Conservation (phyloP, 805 yeast species). For the Candida ortonii region DNA sequence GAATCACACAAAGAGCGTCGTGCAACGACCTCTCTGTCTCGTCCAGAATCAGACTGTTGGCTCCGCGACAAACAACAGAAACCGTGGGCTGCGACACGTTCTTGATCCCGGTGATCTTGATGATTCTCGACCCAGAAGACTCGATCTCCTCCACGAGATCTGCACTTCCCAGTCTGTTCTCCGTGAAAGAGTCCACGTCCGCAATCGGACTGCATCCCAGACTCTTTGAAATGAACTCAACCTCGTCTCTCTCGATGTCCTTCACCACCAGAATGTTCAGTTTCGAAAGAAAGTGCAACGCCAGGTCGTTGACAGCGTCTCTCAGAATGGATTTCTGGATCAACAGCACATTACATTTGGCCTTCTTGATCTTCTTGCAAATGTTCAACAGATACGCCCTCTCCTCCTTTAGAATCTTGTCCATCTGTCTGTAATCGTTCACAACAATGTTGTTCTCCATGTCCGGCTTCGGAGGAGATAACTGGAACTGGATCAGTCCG, state of each 20-base stretch:
- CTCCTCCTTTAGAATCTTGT: constrained; percentile 95
- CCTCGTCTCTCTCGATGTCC: constrained; percentile 94
- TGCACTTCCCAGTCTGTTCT: constrained; percentile 88
- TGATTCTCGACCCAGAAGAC: constrained; percentile 84
- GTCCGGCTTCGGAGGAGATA: constrained; percentile 96
- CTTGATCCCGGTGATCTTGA: constrained; percentile 81
- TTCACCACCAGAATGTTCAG: constrained; percentile 90
- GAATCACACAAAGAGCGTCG: constrained; percentile 91
- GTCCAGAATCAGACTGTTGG: constrained; percentile 83
- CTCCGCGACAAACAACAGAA: constrained; percentile 92
- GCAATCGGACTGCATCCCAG: constrained; percentile 96
- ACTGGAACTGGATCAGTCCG: constrained; percentile 88
- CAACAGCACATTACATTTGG: constrained; percentile 89
- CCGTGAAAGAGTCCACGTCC: constrained; percentile 88
- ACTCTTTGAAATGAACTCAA: constrained; percentile 82
- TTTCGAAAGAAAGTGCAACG: constrained; percentile 91
- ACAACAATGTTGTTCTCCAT: constrained; percentile 97
- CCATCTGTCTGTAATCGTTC: constrained; percentile 98
- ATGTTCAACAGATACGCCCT: constrained; percentile 91
- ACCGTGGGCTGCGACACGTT: constrained; percentile 62
- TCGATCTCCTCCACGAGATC: constrained; percentile 91
- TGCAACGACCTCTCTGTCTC: constrained; percentile 97
- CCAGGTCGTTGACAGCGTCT: constrained; percentile 92
- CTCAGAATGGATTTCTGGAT: constrained; percentile 91
- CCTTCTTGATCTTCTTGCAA: constrained; percentile 93